A percentile compares a stretch with the other conserved stretches of the same genome.
phyloP scores from a whole-genome alignment of 225 moss, liverwort and hornwort genomes.

The Takakia lepidozioides region DNA sequence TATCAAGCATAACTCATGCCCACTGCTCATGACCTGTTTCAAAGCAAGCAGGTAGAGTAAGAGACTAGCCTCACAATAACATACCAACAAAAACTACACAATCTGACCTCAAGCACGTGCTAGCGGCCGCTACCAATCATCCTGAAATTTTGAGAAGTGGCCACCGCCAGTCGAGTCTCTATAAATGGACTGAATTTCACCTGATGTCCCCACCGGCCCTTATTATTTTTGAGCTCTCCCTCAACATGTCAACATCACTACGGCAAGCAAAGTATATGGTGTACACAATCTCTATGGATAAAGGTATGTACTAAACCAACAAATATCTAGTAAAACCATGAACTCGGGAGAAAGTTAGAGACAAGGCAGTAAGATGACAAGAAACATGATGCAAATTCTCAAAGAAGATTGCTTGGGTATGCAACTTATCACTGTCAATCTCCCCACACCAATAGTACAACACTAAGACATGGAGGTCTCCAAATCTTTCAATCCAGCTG shows the following conservation, averaged over 20 bases:
- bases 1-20: too few species aligned
- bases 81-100: neutral
- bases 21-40: too few species aligned
- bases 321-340: too few species aligned
- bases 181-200: conserved; percentile 88
- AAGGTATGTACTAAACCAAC: too few species aligned
- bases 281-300: too few species aligned
- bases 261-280: neutral
- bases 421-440: too few species aligned
- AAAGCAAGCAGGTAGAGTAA: neutral
- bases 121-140: conserved; percentile 93
- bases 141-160: conserved; percentile 93
- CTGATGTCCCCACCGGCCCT: conserved; percentile 18
- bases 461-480: too few species aligned
- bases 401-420: too few species aligned
- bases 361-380: conserved; percentile 3
- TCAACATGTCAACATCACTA: neutral
- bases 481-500: too few species aligned
- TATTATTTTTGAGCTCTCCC: neutral
- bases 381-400: conserved; percentile 4
- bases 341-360: neutral
- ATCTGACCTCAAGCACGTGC: conserved; percentile 62
- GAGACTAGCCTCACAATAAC: neutral
- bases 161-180: conserved; percentile 85
- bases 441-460: too few species aligned